A percentile compares a stretch with the other conserved stretches of the same genome.
Evolutionary conservation across 495 filamentous ascomycete genomes (phyloP).

Genomic region (Chaetomidium leptoderma): DNA sequence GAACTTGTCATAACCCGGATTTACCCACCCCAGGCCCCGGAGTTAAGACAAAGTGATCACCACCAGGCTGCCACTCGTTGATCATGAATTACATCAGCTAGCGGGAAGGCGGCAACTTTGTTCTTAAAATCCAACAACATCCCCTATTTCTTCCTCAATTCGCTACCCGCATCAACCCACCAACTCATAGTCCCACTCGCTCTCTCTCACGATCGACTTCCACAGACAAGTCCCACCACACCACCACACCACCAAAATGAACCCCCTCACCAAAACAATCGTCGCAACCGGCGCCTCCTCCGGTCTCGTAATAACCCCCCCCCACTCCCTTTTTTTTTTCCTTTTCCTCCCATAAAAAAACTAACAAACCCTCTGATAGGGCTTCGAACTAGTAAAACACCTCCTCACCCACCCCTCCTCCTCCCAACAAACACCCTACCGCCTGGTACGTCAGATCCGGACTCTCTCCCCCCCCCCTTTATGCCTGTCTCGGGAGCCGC

Average conservation of each 20-base stretch:
- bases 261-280: slow-evolving; percentile 38
- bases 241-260: slow-evolving; percentile 23
- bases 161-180: neutral
- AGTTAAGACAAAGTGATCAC: neutral
- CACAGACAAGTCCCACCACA: neutral
- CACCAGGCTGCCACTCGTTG: no score
- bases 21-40: no score
- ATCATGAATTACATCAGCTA: no score
- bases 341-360: neutral
- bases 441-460: no score
- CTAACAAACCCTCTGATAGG: slow-evolving; percentile 28
- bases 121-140: no score
- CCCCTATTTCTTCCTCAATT: no score
- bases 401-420: slow-evolving; percentile 31
- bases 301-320: slow-evolving; percentile 34
- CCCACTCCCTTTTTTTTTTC: neutral
- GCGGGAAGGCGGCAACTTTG: no score
- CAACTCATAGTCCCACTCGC: neutral
- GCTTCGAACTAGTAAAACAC: slow-evolving; percentile 43
- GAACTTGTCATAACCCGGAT: no score
- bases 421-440: no score
- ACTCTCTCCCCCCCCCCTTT: neutral
- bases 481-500: slow-evolving; percentile 27
- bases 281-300: slow-evolving; percentile 45
- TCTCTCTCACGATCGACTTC: neutral